phyloP scores from a whole-genome alignment of 768 basidiomycete genomes.

The Thelephora ganbajun region DNA sequence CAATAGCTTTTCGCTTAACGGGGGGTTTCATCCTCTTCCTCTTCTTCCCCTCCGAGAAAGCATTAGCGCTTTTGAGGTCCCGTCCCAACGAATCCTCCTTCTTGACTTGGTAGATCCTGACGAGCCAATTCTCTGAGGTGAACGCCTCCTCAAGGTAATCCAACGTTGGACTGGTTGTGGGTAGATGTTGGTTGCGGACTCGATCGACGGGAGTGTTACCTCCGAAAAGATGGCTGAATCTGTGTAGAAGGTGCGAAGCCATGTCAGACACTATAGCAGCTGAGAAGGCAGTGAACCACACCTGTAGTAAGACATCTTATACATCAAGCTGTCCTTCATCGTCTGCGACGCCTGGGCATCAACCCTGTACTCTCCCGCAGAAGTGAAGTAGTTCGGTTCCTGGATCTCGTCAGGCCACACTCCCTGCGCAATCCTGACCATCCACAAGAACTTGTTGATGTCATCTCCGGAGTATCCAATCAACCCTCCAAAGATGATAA shows the following conservation, averaged over 20 bases:
- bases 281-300: slow-evolving; percentile 17
- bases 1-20: slow-evolving; percentile 38
- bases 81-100: slow-evolving; percentile 87
- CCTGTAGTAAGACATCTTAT: slow-evolving; percentile 98
- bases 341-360: slow-evolving; percentile 73
- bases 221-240: slow-evolving; percentile 83
- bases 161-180: slow-evolving; percentile 61
- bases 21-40: slow-evolving; percentile 68
- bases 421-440: slow-evolving; percentile 89
- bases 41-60: slow-evolving; percentile 81
- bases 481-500: slow-evolving; percentile 94
- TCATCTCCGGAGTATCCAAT: slow-evolving; percentile 97
- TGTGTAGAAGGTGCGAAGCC: slow-evolving; percentile 18
- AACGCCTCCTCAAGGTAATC: slow-evolving; percentile 96
- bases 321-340: slow-evolving; percentile 97
- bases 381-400: slow-evolving; percentile 88
- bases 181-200: slow-evolving; percentile 79
- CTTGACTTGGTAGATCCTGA: slow-evolving; percentile 91
- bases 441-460: slow-evolving; percentile 99
- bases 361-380: slow-evolving; percentile 83
- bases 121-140: slow-evolving; percentile 99
- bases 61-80: slow-evolving; percentile 77
- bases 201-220: slow-evolving; percentile 63
- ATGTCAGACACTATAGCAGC: not conserved
- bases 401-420: slow-evolving; percentile 98